phyloP scores from a whole-genome alignment of 306 rosid species.

The Lotus japonicus region DNA sequence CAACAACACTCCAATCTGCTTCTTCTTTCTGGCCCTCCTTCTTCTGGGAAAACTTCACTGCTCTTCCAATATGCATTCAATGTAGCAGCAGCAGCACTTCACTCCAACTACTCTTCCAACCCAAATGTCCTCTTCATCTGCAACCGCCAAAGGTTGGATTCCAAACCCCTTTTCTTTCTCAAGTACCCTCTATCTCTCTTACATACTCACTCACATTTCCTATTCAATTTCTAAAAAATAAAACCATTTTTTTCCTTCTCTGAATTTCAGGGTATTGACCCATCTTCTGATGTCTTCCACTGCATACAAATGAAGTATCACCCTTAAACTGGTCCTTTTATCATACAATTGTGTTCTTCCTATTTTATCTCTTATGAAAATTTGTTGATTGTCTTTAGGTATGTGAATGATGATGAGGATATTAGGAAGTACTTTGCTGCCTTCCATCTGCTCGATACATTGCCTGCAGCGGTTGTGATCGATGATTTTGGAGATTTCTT shows the following conservation, averaged over 20 bases:
- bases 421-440: slow-evolving; percentile 84
- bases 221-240: too few relatives aligned
- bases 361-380: too few relatives aligned
- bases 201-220: too few relatives aligned
- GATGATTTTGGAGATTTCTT: slow-evolving; percentile 88
- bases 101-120: slow-evolving; percentile 21
- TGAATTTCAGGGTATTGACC: slow-evolving; percentile 80
- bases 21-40: slow-evolving; percentile 90
- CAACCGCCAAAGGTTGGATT: slow-evolving; percentile 45
- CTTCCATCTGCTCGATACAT: slow-evolving; percentile 53
- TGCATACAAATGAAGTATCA: slow-evolving; percentile 82
- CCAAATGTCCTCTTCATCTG: slow-evolving; percentile 63
- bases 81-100: slow-evolving; percentile 25
- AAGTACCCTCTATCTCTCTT: too few relatives aligned
- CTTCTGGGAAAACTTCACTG: slow-evolving; percentile 78
- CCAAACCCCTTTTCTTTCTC: slow-evolving; percentile 80
- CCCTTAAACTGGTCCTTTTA: too few relatives aligned
- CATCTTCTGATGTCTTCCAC: slow-evolving; percentile 54
- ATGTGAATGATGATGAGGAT: slow-evolving; percentile 69
- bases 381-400: too few relatives aligned
- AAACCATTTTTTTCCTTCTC: too few relatives aligned
- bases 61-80: slow-evolving; percentile 83
- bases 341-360: too few relatives aligned
- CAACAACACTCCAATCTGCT: slow-evolving; percentile 20
- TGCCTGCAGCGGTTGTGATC: slow-evolving; percentile 65